Percentiles rank a stretch among this genome's conserved stretches.
Conservation (phyloP, 441 rosid genomes). For the Populus hybrid region DNA sequence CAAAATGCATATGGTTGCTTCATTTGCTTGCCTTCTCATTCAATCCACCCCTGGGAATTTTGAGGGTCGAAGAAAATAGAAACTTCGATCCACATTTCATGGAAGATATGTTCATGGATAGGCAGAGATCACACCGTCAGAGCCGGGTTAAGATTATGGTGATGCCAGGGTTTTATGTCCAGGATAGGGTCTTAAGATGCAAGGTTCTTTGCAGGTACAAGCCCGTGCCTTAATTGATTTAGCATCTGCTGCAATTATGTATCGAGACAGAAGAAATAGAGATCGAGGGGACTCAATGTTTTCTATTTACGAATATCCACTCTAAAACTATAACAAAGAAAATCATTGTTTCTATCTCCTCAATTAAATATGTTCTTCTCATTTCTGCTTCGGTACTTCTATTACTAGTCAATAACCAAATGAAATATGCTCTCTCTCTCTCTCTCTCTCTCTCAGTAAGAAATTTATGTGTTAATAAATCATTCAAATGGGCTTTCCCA, state of each 20-base stretch:
- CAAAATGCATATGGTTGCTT: conserved; percentile 90
- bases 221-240: conserved; percentile 28
- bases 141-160: conserved; percentile 81
- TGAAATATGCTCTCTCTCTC: too few relatives aligned
- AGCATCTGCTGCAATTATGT: neutral
- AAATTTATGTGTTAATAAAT: conserved; percentile 11
- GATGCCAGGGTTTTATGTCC: conserved; percentile 89
- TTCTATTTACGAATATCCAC: too few relatives aligned
- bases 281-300: too few relatives aligned
- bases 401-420: too few relatives aligned
- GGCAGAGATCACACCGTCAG: conserved; percentile 44
- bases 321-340: too few relatives aligned
- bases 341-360: too few relatives aligned
- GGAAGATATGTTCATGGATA: conserved; percentile 77
- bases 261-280: too few relatives aligned
- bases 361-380: too few relatives aligned
- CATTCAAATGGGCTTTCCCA: neutral
- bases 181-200: conserved; percentile 72
- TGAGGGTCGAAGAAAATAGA: conserved; percentile 78
- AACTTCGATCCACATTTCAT: conserved; percentile 68
- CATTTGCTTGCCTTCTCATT: conserved; percentile 96
- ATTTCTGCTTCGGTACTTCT: too few relatives aligned
- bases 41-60: conserved; percentile 57
- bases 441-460: neutral
- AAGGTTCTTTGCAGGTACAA: conserved; percentile 87